Conservation (phyloP, 768 basidiomycete species). For the Cubamyces sp. region DNA sequence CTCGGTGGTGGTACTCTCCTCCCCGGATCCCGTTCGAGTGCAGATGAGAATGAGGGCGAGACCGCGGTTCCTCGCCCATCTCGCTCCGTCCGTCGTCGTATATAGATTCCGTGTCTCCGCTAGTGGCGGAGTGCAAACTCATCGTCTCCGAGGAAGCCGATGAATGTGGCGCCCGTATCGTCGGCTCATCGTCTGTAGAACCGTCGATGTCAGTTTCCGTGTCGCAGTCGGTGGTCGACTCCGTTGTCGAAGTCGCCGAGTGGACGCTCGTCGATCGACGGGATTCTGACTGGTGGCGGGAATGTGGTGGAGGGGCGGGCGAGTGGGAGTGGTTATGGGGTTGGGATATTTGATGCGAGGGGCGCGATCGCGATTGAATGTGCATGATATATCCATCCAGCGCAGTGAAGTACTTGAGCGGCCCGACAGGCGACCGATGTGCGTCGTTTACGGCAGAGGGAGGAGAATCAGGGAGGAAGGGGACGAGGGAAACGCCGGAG, state of each 20-base stretch:
- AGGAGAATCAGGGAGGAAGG: conserved; percentile 32
- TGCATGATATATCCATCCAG: conserved; percentile 54
- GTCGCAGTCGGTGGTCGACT: conserved; percentile 39
- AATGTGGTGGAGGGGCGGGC: conserved; percentile 25
- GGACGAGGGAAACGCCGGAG: conserved; percentile 61
- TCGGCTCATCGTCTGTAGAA: conserved; percentile 81
- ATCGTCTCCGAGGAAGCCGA: conserved; percentile 42
- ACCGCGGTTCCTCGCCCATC: conserved; percentile 11
- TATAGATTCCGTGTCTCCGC: conserved; percentile 38
- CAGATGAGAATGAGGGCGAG: not conserved
- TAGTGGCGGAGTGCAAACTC: conserved; percentile 36
- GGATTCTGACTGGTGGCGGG: conserved; percentile 23
- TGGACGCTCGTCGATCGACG: conserved; percentile 25
- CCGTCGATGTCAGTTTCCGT: conserved; percentile 55
- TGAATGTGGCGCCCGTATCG: conserved; percentile 61
- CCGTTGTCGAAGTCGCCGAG: conserved; percentile 28
- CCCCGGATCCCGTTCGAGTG: conserved; percentile 8
- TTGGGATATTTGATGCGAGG: conserved; percentile 2
- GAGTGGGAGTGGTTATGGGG: conserved; percentile 8
- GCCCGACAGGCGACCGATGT: conserved; percentile 36
- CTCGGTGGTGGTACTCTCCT: conserved; percentile 15
- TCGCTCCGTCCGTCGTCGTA: conserved; percentile 34
- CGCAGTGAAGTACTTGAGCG: conserved; percentile 56
- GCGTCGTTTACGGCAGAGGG: conserved; percentile 27
- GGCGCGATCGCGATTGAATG: conserved; percentile 30